Percentiles rank a stretch among this genome's conserved stretches.
These are phyloP conservation scores for Phellinidium pouzarii DNA, from an alignment of 1,284 basidiomycete species.

Conservation along the genomic window DNA sequence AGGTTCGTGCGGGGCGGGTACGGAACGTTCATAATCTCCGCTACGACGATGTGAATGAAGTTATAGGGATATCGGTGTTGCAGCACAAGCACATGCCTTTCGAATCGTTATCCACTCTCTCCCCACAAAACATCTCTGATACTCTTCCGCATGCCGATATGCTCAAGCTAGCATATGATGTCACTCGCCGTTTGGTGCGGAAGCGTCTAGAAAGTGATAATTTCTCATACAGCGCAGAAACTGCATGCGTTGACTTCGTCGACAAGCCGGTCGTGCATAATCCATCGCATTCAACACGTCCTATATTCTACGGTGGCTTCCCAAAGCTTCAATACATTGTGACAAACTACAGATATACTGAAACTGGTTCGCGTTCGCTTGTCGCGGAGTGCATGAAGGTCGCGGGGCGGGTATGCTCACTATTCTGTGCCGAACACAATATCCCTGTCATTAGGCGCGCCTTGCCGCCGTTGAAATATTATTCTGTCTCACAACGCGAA, in stretches of 20 bases:
- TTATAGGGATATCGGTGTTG: slow-evolving; percentile 35
- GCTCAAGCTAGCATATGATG: neutral
- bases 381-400: slow-evolving; percentile 84
- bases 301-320: slow-evolving; percentile 48
- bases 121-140: slow-evolving; percentile 2
- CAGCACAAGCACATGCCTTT: slow-evolving; percentile 5
- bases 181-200: slow-evolving; percentile 5
- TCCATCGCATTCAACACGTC: slow-evolving; percentile 27
- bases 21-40: slow-evolving; percentile 60
- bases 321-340: slow-evolving; percentile 49
- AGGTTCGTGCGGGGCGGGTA: slow-evolving; percentile 67
- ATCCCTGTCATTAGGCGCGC: slow-evolving; percentile 66
- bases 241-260: slow-evolving; percentile 23
- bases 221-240: slow-evolving; percentile 26
- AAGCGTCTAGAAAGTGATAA: neutral
- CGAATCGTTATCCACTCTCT: neutral
- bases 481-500: slow-evolving; percentile 30
- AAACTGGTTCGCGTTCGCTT: slow-evolving; percentile 42
- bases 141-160: slow-evolving; percentile 2
- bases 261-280: slow-evolving; percentile 27
- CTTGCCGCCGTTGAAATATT: slow-evolving; percentile 33
- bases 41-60: slow-evolving; percentile 66
- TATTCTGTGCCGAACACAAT: slow-evolving; percentile 56
- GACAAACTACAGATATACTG: slow-evolving; percentile 21
- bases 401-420: slow-evolving; percentile 73